Evolutionary conservation across 2,329 filamentous ascomycete species (phyloP), one percentile per base, ranked within the genome.

Genomic region (Aspergillus sp.): DNA sequence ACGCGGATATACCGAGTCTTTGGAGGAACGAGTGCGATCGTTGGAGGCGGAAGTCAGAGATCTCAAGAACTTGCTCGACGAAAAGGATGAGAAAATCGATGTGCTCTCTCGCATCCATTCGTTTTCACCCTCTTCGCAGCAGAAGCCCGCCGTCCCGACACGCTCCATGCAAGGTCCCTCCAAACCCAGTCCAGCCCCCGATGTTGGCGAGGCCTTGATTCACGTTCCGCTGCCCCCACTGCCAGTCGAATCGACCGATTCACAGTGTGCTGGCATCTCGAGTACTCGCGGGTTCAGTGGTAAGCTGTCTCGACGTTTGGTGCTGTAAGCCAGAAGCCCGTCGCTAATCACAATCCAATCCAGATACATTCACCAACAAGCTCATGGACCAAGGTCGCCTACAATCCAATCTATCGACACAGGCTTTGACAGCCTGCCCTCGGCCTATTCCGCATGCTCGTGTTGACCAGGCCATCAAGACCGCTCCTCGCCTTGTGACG

Each of bases 71-170:
- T 68, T 97, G 57, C 73, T 97, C 65, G 93, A 97, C 62, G 91
- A 96, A 74, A 97, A 96, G 77, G 94, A 97, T 63, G 93, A 96
- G 76, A 96, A 96, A 78, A 93, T 97, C 64, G 94, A 97, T 66
- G 90, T 97, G 82, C 80, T 99, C 20, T 95, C 93, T 41, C 87
- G 87, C 65, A 90, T 96, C 77, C 90, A 95, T 67, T 79, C 76
- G 4, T 78, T 79, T 57, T 81, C 82, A 11, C 76, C 76, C 8
- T 72, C 81, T 2, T 76, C 79, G 30, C 73, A 77, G 41, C 72
- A 76, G 42, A 76, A 78, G 43, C n/a, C 49, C 47, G 63, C 73
- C 16, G 62, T 72, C 17, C 69, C 73, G 16, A 65, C 65, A 14
- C 58, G 61, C 22, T 69, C 73, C 19, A 65, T 73, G 16, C 54